phyloP scores from a whole-genome alignment of 2,329 filamentous ascomycete genomes.

The Exophiala calicioides region DNA sequence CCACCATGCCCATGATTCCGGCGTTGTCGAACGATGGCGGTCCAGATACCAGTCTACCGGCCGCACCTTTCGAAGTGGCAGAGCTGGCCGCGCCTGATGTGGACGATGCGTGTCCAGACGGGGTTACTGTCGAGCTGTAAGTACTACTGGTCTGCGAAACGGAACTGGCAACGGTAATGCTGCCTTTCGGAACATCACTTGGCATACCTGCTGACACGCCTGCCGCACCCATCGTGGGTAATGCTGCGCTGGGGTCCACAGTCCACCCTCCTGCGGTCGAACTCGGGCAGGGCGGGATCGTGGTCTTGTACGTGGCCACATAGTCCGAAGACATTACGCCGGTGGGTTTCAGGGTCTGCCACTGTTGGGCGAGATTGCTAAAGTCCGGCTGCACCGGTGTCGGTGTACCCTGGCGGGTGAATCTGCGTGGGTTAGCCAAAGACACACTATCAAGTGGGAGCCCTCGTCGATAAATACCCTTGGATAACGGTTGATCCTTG shows the following conservation, averaged over 20 bases:
- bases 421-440: conserved; percentile 45
- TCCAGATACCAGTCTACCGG: conserved; percentile 16
- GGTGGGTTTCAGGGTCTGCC: conserved; percentile 70
- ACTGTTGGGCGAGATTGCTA: conserved; percentile 71
- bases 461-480: conserved; percentile 45
- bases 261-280: conserved; percentile 71
- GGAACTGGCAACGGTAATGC: conserved; percentile 23
- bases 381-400: conserved; percentile 76
- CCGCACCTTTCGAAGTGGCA: conserved; percentile 25
- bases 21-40: conserved; percentile 11
- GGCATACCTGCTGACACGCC: conserved; percentile 29
- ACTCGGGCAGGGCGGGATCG: conserved; percentile 68
- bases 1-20: conserved; percentile 18
- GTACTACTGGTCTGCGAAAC: conserved; percentile 26
- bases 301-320: conserved; percentile 60
- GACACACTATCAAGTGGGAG: not conserved
- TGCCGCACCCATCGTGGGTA: conserved; percentile 69
- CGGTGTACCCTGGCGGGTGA: conserved; percentile 69
- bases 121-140: conserved; percentile 26
- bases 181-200: conserved; percentile 26
- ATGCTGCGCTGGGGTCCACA: conserved; percentile 66
- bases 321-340: conserved; percentile 69
- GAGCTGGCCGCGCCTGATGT: conserved; percentile 17
- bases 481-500: conserved; percentile 57
- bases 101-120: conserved; percentile 10